phyloP scores from a whole-genome alignment of 2,329 filamentous ascomycete genomes.

The Aspergillus tubingensis region DNA sequence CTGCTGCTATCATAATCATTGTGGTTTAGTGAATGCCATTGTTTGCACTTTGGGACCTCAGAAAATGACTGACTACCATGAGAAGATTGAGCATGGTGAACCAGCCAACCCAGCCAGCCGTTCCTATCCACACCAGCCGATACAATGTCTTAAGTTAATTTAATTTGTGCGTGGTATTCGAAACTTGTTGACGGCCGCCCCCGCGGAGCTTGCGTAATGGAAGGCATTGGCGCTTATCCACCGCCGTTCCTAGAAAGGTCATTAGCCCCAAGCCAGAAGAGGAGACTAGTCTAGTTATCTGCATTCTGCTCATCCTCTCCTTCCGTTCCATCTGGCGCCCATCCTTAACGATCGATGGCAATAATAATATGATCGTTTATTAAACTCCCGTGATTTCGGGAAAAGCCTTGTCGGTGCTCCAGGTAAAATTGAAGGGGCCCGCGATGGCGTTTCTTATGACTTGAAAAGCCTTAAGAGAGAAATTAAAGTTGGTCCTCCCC shows the following conservation, averaged over 20 bases:
- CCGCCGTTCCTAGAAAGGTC: conserved; percentile 2
- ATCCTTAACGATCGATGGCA: not conserved
- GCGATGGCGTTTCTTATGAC: conserved; percentile 16
- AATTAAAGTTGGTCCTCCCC: conserved; percentile 24
- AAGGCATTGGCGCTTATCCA: conserved; percentile 5
- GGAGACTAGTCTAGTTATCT: not conserved
- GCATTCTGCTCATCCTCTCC: not conserved
- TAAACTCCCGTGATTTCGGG: too few relatives aligned
- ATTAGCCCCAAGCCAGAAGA: not conserved
- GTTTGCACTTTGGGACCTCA: too few relatives aligned
- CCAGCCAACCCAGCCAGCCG: not conserved
- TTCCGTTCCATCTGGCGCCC: not conserved
- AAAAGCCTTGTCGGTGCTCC: not conserved
- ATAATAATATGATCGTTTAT: not conserved
- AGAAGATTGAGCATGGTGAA: not conserved
- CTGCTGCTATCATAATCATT: too few relatives aligned
- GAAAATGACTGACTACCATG: too few relatives aligned
- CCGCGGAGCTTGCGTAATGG: conserved; percentile 10
- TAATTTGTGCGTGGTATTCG: not conserved
- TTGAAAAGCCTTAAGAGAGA: conserved; percentile 19
- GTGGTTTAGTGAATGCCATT: too few relatives aligned
- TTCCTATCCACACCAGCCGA: conserved; percentile 1
- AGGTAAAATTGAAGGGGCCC: conserved; percentile 18
- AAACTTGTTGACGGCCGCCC: conserved; percentile 4
- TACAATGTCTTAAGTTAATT: conserved; percentile 8